Percentiles rank a stretch among this genome's conserved stretches.
Evolutionary conservation across 176 grass and related monocot genomes (phyloP).

Genomic region (Eremochloa ophiuroides): DNA sequence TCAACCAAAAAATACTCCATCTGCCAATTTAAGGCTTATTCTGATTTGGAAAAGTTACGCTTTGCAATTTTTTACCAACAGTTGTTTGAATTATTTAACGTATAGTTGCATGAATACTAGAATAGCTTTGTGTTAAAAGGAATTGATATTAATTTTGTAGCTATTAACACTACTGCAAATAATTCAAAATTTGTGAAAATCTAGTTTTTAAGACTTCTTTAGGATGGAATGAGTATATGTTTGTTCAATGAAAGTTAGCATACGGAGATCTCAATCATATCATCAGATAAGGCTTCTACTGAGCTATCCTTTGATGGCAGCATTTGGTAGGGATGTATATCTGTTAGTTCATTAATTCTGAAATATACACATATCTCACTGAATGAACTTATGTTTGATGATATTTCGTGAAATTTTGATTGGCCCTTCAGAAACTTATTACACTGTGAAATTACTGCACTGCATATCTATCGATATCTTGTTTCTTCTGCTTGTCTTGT

Average conservation of each 20-base stretch:
- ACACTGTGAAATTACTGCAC: not conserved
- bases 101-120: not conserved
- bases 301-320: not conserved
- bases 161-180: not conserved
- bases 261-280: not conserved
- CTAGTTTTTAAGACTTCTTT: not conserved
- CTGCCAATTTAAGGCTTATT: not conserved
- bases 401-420: not conserved
- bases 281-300: not conserved
- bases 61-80: not conserved
- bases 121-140: not conserved
- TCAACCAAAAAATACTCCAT: not conserved
- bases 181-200: not conserved
- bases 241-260: not conserved
- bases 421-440: not conserved
- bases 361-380: not conserved
- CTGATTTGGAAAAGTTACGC: not conserved
- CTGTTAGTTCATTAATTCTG: not conserved
- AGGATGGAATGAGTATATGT: not conserved
- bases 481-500: not conserved
- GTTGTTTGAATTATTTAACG: not conserved
- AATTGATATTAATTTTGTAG: not conserved
- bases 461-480: not conserved
- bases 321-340: not conserved
- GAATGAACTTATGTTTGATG: not conserved